phyloP scores from a whole-genome alignment of 139 green algal genomes.

The Chlorella sp. region DNA sequence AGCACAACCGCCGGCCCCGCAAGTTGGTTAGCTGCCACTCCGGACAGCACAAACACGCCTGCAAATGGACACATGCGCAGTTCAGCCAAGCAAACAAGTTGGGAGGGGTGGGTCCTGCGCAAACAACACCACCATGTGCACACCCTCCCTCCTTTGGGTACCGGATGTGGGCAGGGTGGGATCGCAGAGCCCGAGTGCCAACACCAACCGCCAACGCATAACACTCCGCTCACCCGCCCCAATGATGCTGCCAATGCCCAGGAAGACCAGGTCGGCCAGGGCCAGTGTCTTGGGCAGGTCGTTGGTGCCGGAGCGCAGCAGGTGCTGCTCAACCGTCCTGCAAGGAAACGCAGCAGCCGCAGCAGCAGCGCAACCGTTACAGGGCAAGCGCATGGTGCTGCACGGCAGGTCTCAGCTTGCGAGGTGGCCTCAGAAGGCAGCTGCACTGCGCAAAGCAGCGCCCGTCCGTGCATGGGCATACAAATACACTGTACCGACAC shows the following conservation, averaged over 20 bases:
- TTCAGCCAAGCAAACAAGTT: neutral
- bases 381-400: too few relatives aligned
- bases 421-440: too few relatives aligned
- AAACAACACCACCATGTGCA: too few relatives aligned
- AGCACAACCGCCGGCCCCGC: slow-evolving; percentile 61
- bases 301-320: neutral
- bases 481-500: too few relatives aligned
- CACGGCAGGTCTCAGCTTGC: too few relatives aligned
- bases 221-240: slow-evolving; percentile 67
- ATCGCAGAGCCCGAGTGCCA: too few relatives aligned
- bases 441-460: too few relatives aligned
- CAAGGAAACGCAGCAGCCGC: neutral
- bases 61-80: neutral
- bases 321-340: slow-evolving; percentile 28
- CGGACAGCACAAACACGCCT: neutral
- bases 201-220: too few relatives aligned
- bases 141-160: too few relatives aligned
- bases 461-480: too few relatives aligned
- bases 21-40: too few relatives aligned
- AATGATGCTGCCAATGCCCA: slow-evolving; percentile 87
- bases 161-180: too few relatives aligned
- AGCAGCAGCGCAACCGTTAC: neutral
- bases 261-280: slow-evolving; percentile 53
- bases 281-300: neutral
- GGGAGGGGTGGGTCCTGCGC: neutral